Conservation (phyloP, 176 grass and related monocot species). For the Alloteropsis semialata region DNA sequence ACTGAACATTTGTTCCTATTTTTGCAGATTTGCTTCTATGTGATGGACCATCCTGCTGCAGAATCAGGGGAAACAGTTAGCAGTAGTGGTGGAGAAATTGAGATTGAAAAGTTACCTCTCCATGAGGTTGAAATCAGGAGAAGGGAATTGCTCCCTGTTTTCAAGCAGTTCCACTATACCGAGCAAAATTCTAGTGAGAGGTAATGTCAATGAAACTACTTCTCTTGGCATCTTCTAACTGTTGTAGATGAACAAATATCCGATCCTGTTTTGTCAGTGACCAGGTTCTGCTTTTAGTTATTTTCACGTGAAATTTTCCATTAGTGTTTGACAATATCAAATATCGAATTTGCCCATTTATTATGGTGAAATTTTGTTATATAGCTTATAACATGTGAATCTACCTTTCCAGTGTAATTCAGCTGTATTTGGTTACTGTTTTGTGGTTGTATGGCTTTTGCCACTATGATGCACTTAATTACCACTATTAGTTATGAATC, state of each 20-base stretch:
- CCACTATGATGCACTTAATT: background rate
- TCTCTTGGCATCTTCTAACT: background rate
- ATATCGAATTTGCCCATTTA: background rate
- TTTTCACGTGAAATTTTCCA: background rate
- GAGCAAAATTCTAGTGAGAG: conserved; percentile 66
- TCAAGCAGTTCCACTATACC: conserved; percentile 77
- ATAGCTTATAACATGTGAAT: background rate
- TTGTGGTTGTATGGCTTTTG: background rate
- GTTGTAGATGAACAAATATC: background rate
- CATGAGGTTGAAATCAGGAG: conserved; percentile 79
- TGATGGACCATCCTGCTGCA: conserved; percentile 54
- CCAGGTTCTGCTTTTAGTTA: background rate
- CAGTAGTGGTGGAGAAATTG: conserved; percentile 66
- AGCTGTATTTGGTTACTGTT: background rate
- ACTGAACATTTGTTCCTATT: conserved; percentile 29
- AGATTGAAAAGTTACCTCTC: conserved; percentile 77
- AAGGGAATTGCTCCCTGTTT: conserved; percentile 90
- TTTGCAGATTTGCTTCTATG: conserved; percentile 90
- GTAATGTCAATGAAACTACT: conserved; percentile 44
- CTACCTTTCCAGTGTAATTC: background rate
- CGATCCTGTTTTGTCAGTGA: background rate
- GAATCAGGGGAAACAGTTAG: conserved; percentile 36
- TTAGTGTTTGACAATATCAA: background rate
- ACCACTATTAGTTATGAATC: background rate
- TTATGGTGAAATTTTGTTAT: conserved; percentile 5